A percentile compares a stretch with the other conserved stretches of the same genome.
Conservation (phyloP, 768 basidiomycete species). For the Podaxis sp. region DNA sequence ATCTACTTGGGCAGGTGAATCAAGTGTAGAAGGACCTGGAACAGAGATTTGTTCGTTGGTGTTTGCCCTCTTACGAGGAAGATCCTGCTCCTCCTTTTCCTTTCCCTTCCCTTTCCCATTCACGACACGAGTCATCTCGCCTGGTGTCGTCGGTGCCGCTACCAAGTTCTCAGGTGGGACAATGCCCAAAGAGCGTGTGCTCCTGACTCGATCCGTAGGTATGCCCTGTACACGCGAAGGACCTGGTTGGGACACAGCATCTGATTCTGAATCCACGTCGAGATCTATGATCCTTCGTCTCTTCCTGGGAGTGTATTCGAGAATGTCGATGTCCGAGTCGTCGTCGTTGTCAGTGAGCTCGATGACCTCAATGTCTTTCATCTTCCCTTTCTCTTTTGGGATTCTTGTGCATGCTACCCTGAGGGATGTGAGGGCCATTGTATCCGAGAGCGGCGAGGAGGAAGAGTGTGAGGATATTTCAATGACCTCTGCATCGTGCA, state of each 20-base stretch:
- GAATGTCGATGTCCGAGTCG: neutral
- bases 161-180: neutral
- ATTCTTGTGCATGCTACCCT: neutral
- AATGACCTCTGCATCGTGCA: slow-evolving; percentile 7
- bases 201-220: neutral
- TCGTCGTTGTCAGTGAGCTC: slow-evolving; percentile 13
- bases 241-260: neutral
- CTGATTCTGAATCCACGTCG: neutral
- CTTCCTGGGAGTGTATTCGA: neutral
- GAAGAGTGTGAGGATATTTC: slow-evolving; percentile 1
- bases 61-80: too few species aligned
- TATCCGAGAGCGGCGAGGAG: neutral
- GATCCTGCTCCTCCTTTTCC: neutral
- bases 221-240: neutral
- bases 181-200: neutral
- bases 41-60: neutral
- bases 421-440: neutral
- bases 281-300: neutral
- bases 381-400: slow-evolving; percentile 16
- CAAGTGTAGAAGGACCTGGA: neutral
- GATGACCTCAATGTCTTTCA: slow-evolving; percentile 10
- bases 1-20: neutral
- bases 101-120: neutral
- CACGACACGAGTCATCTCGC: neutral
- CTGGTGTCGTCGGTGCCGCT: neutral